Evolutionary conservation across 768 basidiomycete species (phyloP), one percentile per base, ranked within the genome.

Genomic region (Auricularia cornea): DNA sequence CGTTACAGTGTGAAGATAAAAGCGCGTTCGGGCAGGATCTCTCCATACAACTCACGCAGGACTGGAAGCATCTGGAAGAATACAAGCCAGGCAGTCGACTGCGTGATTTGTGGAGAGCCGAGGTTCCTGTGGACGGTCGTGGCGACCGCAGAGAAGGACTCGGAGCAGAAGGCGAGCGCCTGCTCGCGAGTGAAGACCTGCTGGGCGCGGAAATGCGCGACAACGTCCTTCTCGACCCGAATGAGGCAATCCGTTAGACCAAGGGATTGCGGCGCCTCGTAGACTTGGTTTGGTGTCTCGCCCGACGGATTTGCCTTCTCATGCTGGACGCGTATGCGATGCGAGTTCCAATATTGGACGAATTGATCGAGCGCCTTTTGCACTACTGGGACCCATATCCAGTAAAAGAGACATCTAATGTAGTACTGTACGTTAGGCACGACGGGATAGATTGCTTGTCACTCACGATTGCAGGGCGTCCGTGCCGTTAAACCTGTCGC

Each of bases 321-420:
- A 1, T 35, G 2, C 44, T 75, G 74, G 23, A 14, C 31, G 20
- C 70, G 66, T 40, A 75, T 64, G 6, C 28, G 31, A 54, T 73
- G 74, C 14, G 70, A 62, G 65, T 77, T 77, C 74, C 73, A 76
- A 31, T 67, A 75, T 11, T 23, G 57, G 2, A 59, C 48, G 63
- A 75, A 76, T 1, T 68, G 62, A 59, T 76, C 69, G 0, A 76
- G 69, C 31, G 67, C 67, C 1, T 62, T 54, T 60, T 75, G 75
- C 20, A 73, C 65, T 32, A 77, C 41, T 31, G 68, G 70, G 3
- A 73, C 66, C 60, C 73, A 76, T 3, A 75, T 69, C 73, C 73
- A 77, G 44, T 75, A 69, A 60, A 74, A 75, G 1, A 76, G 64
- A 60, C 70, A 59, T 10, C 72, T 73, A 33, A 59, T 41, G 44